Percentiles rank a stretch among this genome's conserved stretches.
These are phyloP conservation scores for Sisymbrium altissimum DNA, from an alignment of 345 rosid genomes.

Conservation along the genomic window DNA sequence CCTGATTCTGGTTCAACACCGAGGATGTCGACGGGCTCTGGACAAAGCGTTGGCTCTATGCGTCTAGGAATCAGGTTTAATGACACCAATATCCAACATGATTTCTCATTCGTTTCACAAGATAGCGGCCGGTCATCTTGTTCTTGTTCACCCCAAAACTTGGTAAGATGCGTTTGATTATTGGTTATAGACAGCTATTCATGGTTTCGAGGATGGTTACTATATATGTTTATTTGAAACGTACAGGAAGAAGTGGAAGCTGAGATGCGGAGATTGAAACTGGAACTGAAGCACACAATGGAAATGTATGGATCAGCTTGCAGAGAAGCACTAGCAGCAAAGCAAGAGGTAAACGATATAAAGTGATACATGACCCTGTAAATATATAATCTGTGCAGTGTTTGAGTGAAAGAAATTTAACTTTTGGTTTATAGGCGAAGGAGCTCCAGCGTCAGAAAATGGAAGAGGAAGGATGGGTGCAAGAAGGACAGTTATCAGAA, in stretches of 20 bases:
- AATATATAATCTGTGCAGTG: not conserved
- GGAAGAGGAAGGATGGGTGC: constrained; percentile 55
- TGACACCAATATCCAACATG: constrained; percentile 42
- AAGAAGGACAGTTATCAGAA: constrained; percentile 59
- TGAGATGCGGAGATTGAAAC: constrained; percentile 78
- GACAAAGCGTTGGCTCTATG: constrained; percentile 52
- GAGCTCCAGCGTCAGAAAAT: constrained; percentile 67
- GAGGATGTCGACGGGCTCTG: constrained; percentile 56
- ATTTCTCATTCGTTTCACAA: constrained; percentile 50
- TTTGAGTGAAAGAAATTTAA: not conserved
- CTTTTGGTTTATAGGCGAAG: constrained; percentile 44
- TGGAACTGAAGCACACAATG: constrained; percentile 85
- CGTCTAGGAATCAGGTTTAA: constrained; percentile 46
- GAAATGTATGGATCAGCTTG: constrained; percentile 82
- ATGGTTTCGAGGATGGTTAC: constrained; percentile 1
- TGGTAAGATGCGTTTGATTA: constrained; percentile 38
- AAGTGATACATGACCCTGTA: not conserved
- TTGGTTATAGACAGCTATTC: constrained; percentile 3
- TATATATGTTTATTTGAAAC: constrained; percentile 1
- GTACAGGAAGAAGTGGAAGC: constrained; percentile 71
- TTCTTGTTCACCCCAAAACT: constrained; percentile 53
- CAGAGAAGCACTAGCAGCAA: constrained; percentile 76
- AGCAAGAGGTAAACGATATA: constrained; percentile 55
- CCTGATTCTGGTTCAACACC: constrained; percentile 44
- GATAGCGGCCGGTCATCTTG: constrained; percentile 56